Conservation (phyloP, 352 stramenopile species). For the Globisporangium alternatum region DNA sequence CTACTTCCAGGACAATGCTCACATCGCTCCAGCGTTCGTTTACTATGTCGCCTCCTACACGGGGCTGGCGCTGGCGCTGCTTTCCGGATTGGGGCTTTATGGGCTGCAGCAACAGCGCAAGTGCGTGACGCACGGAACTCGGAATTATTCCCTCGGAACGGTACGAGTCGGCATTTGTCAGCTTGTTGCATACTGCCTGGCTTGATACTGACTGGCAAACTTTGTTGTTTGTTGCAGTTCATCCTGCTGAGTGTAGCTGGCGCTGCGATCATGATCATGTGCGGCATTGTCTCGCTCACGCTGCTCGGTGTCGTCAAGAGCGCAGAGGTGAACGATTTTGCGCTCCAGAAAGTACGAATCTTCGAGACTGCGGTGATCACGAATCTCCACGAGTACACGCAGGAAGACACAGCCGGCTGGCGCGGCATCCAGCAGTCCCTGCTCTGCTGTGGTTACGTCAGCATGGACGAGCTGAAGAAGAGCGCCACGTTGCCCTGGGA, state of each 20-base stretch:
- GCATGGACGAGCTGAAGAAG: slow-evolving; percentile 18
- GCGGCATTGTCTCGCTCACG: slow-evolving; percentile 44
- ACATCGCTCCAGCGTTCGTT: slow-evolving; percentile 41
- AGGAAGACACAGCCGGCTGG: slow-evolving; percentile 29
- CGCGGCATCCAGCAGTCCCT: slow-evolving; percentile 41
- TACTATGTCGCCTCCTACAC: slow-evolving; percentile 56
- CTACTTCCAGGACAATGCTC: slow-evolving; percentile 58
- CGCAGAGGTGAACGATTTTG: slow-evolving; percentile 34
- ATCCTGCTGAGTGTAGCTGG: slow-evolving; percentile 38
- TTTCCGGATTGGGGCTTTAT: slow-evolving; percentile 41
- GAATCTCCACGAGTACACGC: slow-evolving; percentile 33
- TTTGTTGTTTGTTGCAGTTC: slow-evolving; percentile 29
- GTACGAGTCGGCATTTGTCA: slow-evolving; percentile 20
- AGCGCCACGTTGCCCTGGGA: slow-evolving; percentile 30
- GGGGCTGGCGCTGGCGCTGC: slow-evolving; percentile 36
- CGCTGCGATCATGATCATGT: slow-evolving; percentile 43
- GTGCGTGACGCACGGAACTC: slow-evolving; percentile 45
- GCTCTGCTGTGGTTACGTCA: slow-evolving; percentile 57
- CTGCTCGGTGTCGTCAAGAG: slow-evolving; percentile 33
- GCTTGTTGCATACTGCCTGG: not conserved
- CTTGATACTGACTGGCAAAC: not conserved
- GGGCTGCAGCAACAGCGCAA: slow-evolving; percentile 49
- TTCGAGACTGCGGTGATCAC: slow-evolving; percentile 53
- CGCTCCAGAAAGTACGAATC: slow-evolving; percentile 23
- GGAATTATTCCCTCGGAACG: slow-evolving; percentile 58